Percentiles rank a stretch among this genome's conserved stretches.
Evolutionary conservation across 257 asterid species (phyloP).

Genomic region (Craterostigma plantagineum): DNA sequence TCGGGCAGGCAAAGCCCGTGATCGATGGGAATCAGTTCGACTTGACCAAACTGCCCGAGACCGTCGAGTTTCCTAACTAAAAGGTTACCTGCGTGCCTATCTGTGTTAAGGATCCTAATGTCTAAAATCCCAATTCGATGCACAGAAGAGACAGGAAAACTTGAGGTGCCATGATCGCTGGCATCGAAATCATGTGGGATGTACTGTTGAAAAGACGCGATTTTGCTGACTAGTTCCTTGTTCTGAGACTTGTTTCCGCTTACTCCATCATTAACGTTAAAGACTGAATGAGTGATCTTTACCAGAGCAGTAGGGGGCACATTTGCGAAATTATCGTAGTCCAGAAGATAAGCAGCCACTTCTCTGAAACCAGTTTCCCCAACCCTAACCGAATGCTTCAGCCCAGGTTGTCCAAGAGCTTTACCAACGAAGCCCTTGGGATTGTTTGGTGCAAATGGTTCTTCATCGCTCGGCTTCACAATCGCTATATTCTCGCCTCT

Average conservation of each 20-base stretch:
- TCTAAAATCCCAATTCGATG: conserved; percentile 93
- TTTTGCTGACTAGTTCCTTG: conserved; percentile 63
- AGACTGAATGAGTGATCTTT: conserved; percentile 74
- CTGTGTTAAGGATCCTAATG: conserved; percentile 86
- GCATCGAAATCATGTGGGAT: conserved; percentile 88
- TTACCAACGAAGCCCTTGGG: conserved; percentile 96
- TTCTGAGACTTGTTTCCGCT: conserved; percentile 41
- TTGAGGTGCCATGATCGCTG: conserved; percentile 88
- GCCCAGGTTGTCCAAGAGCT: conserved; percentile 89
- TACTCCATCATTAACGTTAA: conserved; percentile 79
- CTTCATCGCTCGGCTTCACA: conserved; percentile 97
- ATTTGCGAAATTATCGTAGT: conserved; percentile 67
- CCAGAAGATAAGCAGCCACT: conserved; percentile 93
- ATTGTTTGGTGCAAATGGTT: conserved; percentile 91
- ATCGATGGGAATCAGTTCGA: conserved; percentile 79
- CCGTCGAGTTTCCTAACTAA: conserved; percentile 82
- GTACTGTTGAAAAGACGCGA: conserved; percentile 80
- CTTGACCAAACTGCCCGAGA: conserved; percentile 69
- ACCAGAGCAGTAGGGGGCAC: conserved; percentile 92
- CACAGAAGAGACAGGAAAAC: conserved; percentile 78
- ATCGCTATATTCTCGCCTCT: conserved; percentile 84
- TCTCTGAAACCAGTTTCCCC: conserved; percentile 95
- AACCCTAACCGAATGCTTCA: conserved; percentile 74
- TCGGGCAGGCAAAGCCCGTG: conserved; percentile 97
- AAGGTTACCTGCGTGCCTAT: conserved; percentile 92